Evolutionary conservation across 176 grass and related monocot species (phyloP).

Genomic region (Eleusine coracana): DNA sequence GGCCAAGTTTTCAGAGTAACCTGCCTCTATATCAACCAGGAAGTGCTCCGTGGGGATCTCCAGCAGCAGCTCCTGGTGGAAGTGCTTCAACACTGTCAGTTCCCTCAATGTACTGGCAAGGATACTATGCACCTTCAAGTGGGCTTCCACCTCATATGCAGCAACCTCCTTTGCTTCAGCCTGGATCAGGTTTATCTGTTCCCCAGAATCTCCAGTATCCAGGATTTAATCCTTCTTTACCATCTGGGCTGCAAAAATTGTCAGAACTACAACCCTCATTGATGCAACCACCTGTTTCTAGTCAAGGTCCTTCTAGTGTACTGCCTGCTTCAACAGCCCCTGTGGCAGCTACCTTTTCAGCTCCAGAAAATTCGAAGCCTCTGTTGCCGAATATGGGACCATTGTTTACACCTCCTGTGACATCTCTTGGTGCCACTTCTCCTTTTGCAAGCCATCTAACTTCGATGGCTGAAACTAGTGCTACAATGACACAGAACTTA

Average conservation of each 20-base stretch:
- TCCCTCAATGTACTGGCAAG: conserved; percentile 77
- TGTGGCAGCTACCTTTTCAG: conserved; percentile 46
- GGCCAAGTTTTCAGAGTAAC: conserved; percentile 60
- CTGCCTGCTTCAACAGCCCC: conserved; percentile 47
- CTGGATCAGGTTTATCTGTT: conserved; percentile 61
- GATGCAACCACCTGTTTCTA: conserved; percentile 47
- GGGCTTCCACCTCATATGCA: conserved; percentile 74
- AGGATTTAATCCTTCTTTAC: conserved; percentile 59
- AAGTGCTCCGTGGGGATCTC: conserved; percentile 56
- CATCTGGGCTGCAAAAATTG: conserved; percentile 55
- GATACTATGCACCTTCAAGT: conserved; percentile 61
- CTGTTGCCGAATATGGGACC: conserved; percentile 45
- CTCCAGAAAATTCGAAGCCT: conserved; percentile 58
- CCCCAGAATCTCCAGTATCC: conserved; percentile 67
- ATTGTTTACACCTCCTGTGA: conserved; percentile 44
- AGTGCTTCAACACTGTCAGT: conserved; percentile 54
- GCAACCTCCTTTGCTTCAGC: conserved; percentile 59
- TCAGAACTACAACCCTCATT: conserved; percentile 61
- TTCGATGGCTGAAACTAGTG: conserved; percentile 52
- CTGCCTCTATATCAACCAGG: conserved; percentile 71
- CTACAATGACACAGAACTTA: conserved; percentile 31
- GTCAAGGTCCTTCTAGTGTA: conserved; percentile 38
- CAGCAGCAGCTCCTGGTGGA: conserved; percentile 49
- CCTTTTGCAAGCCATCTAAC: conserved; percentile 53
- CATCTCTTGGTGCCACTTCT: conserved; percentile 47